Evolutionary conservation across 441 rosid species (phyloP).

Genomic region (Pelargonium fulgidum): DNA sequence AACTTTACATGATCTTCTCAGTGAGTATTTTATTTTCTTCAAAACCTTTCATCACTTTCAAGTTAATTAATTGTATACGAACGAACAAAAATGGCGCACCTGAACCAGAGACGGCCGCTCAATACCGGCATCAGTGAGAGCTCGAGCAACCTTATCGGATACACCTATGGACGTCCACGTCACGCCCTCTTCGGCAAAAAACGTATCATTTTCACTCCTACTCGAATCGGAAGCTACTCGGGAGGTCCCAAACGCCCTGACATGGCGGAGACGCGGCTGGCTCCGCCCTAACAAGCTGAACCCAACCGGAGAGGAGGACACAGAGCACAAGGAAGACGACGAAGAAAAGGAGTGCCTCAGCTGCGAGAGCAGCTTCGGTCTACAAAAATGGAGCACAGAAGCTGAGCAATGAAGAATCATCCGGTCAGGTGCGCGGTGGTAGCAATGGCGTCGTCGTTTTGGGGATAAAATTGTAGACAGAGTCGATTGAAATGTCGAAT

Average conservation of each 20-base stretch:
- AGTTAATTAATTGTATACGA: neutral
- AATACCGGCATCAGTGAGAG: constrained; percentile 55
- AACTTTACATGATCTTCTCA: neutral
- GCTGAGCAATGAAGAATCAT: constrained; percentile 52
- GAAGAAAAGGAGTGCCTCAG: constrained; percentile 31
- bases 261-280: constrained; percentile 25
- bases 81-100: constrained; percentile 28
- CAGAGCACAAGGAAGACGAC: constrained; percentile 14
- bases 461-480: neutral
- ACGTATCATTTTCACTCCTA: constrained; percentile 41
- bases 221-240: constrained; percentile 25
- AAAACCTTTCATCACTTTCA: too few relatives aligned
- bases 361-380: constrained; percentile 39
- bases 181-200: constrained; percentile 54
- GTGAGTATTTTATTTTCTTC: too few relatives aligned
- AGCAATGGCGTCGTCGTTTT: neutral
- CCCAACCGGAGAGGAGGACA: constrained; percentile 20
- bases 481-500: neutral
- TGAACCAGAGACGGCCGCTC: constrained; percentile 77
- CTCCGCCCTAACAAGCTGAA: constrained; percentile 33
- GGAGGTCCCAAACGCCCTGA: constrained; percentile 32
- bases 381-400: constrained; percentile 40
- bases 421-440: neutral
- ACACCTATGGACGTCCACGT: constrained; percentile 82
- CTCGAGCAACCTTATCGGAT: constrained; percentile 49